Conservation (phyloP, 2,329 filamentous ascomycete genomes). For the Pseudogymnoascus sp. region DNA sequence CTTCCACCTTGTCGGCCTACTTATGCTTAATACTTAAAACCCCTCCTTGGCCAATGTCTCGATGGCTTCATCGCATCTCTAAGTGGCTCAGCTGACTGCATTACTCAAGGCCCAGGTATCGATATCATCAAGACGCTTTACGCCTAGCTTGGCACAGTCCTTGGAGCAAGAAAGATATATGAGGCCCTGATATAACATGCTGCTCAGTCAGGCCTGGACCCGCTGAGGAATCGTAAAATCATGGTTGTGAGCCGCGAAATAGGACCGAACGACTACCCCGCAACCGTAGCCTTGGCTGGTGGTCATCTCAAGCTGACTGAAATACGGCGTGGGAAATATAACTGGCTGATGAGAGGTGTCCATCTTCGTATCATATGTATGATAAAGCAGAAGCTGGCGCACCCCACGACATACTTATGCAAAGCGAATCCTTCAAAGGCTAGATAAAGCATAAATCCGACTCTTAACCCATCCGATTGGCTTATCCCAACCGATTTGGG, state of each 20-base stretch:
- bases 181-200: neutral
- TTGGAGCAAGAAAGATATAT: neutral
- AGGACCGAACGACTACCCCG: neutral
- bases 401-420: neutral
- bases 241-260: neutral
- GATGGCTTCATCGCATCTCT: neutral
- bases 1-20: neutral
- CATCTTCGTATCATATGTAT: neutral
- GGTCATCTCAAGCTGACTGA: neutral
- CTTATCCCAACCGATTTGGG: neutral
- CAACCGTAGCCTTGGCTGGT: neutral
- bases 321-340: neutral
- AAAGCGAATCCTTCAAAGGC: neutral
- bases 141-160: neutral
- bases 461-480: neutral
- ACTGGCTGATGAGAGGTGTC: neutral
- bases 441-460: neutral
- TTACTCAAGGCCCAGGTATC: neutral
- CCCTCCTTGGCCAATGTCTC: neutral
- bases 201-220: neutral
- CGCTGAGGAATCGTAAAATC: neutral
- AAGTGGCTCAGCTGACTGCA: neutral
- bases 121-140: neutral
- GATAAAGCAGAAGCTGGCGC: neutral
- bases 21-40: neutral